phyloP scores from a whole-genome alignment of 345 rosid species.

The Euphorbia pulcherrima region DNA sequence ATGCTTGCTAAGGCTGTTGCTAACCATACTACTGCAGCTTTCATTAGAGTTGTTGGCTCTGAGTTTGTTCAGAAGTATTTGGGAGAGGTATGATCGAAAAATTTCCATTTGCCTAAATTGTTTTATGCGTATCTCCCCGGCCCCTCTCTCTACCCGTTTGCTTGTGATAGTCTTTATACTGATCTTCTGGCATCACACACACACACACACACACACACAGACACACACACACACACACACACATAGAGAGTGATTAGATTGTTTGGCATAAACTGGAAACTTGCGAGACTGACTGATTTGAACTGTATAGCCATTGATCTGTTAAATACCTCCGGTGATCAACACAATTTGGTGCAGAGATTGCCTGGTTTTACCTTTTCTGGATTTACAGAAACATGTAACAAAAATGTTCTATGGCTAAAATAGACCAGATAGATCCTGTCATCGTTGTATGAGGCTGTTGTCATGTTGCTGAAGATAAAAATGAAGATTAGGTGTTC shows the following conservation, averaged over 20 bases:
- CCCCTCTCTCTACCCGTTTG: not conserved
- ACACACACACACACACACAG: no score
- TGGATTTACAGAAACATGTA: not conserved
- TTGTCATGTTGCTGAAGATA: not conserved
- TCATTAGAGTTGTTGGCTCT: conserved; percentile 97
- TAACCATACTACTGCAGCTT: conserved; percentile 93
- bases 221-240: no score
- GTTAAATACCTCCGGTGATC: no score
- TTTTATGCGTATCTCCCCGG: not conserved
- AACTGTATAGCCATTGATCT: not conserved
- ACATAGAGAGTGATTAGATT: no score
- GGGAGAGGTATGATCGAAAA: conserved; percentile 65
- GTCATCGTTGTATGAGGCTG: not conserved
- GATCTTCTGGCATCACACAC: not conserved
- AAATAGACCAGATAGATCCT: not conserved
- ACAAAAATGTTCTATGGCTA: not conserved
- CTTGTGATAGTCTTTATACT: not conserved
- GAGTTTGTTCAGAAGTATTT: conserved; percentile 97
- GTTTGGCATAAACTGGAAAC: not conserved
- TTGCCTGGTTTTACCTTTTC: not conserved
- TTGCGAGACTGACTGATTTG: not conserved
- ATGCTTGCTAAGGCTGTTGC: conserved; percentile 99
- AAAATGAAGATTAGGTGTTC: not conserved
- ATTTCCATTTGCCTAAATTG: not conserved
- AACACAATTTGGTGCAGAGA: not conserved